Conservation (phyloP, 352 stramenopile genomes). For the Phytophthora nicotianae region DNA sequence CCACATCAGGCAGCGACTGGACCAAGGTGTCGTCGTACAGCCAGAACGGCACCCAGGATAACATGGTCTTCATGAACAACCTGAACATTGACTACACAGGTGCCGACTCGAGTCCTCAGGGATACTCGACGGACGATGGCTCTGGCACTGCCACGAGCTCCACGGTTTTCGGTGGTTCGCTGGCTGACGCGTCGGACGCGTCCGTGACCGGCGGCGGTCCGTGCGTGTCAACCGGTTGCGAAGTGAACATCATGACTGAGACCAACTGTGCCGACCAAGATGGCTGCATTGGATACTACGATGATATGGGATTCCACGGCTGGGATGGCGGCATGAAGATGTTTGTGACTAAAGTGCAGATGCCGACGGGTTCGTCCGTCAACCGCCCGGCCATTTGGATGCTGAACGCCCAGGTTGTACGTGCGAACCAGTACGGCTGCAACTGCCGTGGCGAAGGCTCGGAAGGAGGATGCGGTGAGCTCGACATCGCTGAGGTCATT, state of each 20-base stretch:
- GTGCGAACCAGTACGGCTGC: constrained; percentile 72
- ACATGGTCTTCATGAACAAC: constrained; percentile 75
- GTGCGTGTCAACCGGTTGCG: constrained; percentile 62
- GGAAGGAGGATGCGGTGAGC: constrained; percentile 67
- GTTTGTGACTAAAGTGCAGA: constrained; percentile 76
- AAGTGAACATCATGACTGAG: constrained; percentile 77
- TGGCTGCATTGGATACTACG: constrained; percentile 71
- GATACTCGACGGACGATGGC: constrained; percentile 44
- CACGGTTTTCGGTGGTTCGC: constrained; percentile 24
- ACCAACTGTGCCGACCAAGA: constrained; percentile 51
- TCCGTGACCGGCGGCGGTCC: constrained; percentile 42
- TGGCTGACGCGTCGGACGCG: constrained; percentile 56
- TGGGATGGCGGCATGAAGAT: constrained; percentile 75
- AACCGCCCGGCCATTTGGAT: constrained; percentile 80
- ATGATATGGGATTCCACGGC: constrained; percentile 66
- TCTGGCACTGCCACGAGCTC: background rate
- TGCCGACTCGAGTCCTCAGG: constrained; percentile 52
- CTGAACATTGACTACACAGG: constrained; percentile 61
- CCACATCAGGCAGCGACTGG: constrained; percentile 40
- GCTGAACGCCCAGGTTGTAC: constrained; percentile 73
- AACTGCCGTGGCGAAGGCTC: constrained; percentile 67
- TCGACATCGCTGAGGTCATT: constrained; percentile 77
- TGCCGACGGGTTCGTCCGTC: constrained; percentile 44
- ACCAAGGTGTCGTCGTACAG: constrained; percentile 53
- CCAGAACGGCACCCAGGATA: constrained; percentile 35